Percentiles rank a stretch among this genome's conserved stretches.
Evolutionary conservation across 2,329 filamentous ascomycete species (phyloP).

Genomic region (Diaporthe batatas): DNA sequence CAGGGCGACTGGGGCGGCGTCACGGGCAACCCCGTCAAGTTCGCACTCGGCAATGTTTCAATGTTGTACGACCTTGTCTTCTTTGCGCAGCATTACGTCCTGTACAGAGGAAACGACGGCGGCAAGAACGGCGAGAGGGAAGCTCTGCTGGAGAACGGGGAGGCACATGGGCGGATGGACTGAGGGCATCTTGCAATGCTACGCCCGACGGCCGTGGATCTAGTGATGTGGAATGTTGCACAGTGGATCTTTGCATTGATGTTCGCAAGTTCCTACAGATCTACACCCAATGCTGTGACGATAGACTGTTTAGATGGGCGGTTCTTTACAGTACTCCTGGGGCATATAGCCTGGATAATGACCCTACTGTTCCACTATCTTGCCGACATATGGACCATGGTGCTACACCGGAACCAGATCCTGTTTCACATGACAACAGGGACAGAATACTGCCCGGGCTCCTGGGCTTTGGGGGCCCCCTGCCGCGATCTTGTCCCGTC

Average conservation of each 20-base stretch:
- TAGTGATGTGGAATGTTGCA: background rate
- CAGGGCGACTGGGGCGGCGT: conserved; percentile 91
- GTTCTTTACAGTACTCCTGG: background rate
- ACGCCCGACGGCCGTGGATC: too few relatives aligned
- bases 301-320: conserved; percentile 1
- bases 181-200: conserved; percentile 39
- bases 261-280: background rate
- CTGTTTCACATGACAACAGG: background rate
- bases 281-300: conserved; percentile 8
- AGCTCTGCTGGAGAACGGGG: conserved; percentile 53
- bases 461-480: too few relatives aligned
- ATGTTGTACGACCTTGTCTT: conserved; percentile 90
- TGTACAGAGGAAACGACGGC: conserved; percentile 67
- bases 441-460: background rate
- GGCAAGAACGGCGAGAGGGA: conserved; percentile 53
- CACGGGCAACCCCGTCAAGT: conserved; percentile 91
- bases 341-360: background rate
- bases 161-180: conserved; percentile 50
- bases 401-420: too few relatives aligned
- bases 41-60: conserved; percentile 86
- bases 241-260: background rate
- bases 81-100: conserved; percentile 86
- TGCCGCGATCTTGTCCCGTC: conserved; percentile 18
- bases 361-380: background rate
- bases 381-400: background rate